Evolutionary conservation across 148 eudicot genomes (phyloP).

Genomic region (Vaccinium macrocarpon): DNA sequence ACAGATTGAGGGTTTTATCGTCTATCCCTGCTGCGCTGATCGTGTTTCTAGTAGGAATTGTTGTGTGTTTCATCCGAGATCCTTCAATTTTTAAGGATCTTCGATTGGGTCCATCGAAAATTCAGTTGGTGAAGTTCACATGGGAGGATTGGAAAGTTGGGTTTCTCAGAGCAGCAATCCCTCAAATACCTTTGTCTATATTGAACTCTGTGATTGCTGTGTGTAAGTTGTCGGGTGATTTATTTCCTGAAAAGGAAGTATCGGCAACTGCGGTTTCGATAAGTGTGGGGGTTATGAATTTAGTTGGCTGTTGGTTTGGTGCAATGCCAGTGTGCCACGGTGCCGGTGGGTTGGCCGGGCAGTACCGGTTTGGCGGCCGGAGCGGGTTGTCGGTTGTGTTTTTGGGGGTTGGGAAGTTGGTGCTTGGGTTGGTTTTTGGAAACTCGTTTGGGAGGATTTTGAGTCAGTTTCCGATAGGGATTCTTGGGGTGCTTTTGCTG

Average conservation of each 20-base stretch:
- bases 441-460: constrained; percentile 50
- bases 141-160: constrained; percentile 58
- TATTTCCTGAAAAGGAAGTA: constrained; percentile 40
- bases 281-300: constrained; percentile 53
- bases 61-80: constrained; percentile 37
- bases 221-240: constrained; percentile 46
- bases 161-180: constrained; percentile 44
- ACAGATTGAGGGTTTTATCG: constrained; percentile 27
- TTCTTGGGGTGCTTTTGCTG: constrained; percentile 49
- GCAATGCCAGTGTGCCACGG: constrained; percentile 68
- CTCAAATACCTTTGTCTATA: constrained; percentile 50
- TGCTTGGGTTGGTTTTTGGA: constrained; percentile 43
- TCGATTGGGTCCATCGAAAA: constrained; percentile 39
- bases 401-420: constrained; percentile 42
- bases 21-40: constrained; percentile 46
- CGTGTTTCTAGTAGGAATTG: constrained; percentile 39
- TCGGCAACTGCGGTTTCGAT: constrained; percentile 46
- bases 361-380: constrained; percentile 56
- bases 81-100: constrained; percentile 46
- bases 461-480: constrained; percentile 47
- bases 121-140: constrained; percentile 34
- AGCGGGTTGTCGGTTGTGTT: constrained; percentile 51
- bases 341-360: constrained; percentile 61
- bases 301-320: constrained; percentile 62
- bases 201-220: constrained; percentile 56